phyloP scores from a whole-genome alignment of 441 rosid genomes.

The Populus hybrid region DNA sequence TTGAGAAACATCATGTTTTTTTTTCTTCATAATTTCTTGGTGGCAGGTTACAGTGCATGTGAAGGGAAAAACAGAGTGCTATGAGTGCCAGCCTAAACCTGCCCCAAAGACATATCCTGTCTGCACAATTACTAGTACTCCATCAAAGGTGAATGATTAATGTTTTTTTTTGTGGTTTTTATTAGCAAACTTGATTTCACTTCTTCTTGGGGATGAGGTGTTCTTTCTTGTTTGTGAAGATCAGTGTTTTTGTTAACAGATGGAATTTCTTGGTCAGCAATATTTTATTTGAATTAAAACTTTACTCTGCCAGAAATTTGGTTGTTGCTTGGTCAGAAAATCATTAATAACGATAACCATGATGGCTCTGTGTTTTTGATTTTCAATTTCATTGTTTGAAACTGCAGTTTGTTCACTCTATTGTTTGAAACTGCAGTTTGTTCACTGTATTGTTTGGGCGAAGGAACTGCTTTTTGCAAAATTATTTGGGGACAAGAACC shows the following conservation, averaged over 20 bases:
- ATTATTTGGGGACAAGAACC: conserved; percentile 93
- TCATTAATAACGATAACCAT: neutral
- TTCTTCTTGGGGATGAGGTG: neutral
- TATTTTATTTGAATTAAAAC: neutral
- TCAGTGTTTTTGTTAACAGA: neutral
- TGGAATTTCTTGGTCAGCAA: neutral
- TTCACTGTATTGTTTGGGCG: conserved; percentile 99
- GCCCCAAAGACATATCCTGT: conserved; percentile 98
- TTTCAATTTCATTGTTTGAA: conserved; percentile 19
- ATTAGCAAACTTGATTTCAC: neutral
- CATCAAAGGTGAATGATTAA: conserved; percentile 68
- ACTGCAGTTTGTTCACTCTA: conserved; percentile 94
- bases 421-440: conserved; percentile 93
- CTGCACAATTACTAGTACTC: conserved; percentile 97
- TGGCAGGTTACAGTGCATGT: conserved; percentile 85
- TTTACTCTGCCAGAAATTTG: neutral
- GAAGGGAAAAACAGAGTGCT: conserved; percentile 93
- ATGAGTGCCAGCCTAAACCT: conserved; percentile 94
- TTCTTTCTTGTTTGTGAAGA: neutral
- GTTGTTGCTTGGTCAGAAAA: conserved; percentile 1
- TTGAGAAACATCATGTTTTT: conserved; percentile 4
- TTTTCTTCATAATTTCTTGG: conserved; percentile 8
- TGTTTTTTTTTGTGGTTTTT: neutral
- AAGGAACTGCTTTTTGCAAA: conserved; percentile 94
- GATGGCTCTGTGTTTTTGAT: conserved; percentile 6